Conservation (phyloP, 2,329 filamentous ascomycete genomes). For the Beauveria varroae region DNA sequence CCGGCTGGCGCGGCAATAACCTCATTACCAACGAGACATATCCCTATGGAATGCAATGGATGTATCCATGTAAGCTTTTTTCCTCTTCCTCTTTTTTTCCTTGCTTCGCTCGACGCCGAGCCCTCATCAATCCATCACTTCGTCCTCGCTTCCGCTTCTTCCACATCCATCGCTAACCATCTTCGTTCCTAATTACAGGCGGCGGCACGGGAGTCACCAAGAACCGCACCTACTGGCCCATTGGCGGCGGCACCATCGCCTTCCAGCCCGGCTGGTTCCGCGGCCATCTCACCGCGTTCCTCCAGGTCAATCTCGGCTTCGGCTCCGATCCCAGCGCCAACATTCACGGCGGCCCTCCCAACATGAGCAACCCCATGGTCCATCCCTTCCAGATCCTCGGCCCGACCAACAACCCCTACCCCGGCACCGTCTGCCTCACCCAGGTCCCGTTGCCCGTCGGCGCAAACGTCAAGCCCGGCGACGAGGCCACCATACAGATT, state of each 20-base stretch:
- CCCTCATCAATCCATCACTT: not conserved
- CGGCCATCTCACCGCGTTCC: conserved; percentile 71
- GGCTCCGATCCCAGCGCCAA: conserved; percentile 55
- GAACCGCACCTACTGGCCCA: conserved; percentile 90
- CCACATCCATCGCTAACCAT: not conserved
- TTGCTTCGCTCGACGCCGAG: not conserved
- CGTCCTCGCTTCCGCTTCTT: not conserved
- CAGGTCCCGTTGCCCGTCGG: conserved; percentile 78
- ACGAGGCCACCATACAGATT: conserved; percentile 84
- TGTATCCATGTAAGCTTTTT: conserved; percentile 73
- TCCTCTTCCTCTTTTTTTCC: not conserved
- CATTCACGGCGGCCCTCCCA: conserved; percentile 53
- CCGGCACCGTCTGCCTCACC: conserved; percentile 80
- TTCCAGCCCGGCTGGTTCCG: conserved; percentile 96
- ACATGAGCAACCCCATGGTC: conserved; percentile 82
- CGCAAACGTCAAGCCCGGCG: conserved; percentile 65
- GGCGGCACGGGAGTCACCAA: conserved; percentile 69
- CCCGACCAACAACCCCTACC: conserved; percentile 75
- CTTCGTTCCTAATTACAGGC: conserved; percentile 42
- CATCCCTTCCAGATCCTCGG: conserved; percentile 76
- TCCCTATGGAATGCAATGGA: conserved; percentile 92
- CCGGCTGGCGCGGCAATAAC: conserved; percentile 81
- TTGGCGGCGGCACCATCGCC: conserved; percentile 76
- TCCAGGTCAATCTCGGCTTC: conserved; percentile 89
- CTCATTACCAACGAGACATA: conserved; percentile 70